These are phyloP conservation scores for Elongisporangium senticosum DNA, from an alignment of 352 stramenopile genomes.

Conservation along the genomic window DNA sequence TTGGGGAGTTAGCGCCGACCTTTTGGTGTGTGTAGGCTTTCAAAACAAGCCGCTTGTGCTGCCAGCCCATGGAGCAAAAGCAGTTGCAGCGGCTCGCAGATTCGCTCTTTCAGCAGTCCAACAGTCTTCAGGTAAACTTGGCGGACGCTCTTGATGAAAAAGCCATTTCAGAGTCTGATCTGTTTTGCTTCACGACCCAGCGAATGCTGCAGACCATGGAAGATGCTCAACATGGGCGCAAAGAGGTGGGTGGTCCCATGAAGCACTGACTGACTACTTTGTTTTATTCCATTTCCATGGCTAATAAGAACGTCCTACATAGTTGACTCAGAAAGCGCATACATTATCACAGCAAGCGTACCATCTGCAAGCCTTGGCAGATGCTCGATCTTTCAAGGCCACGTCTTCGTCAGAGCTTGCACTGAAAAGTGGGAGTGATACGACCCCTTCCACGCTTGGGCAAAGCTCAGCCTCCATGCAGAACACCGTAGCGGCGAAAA, in stretches of 20 bases:
- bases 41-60: constrained; percentile 2
- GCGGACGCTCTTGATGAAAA: background rate
- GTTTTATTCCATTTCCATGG: background rate
- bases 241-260: background rate
- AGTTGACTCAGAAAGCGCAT: constrained; percentile 5
- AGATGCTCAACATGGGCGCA: background rate
- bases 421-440: background rate
- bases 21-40: background rate
- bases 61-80: background rate
- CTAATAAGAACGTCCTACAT: background rate
- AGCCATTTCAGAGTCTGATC: background rate
- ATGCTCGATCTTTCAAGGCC: constrained; percentile 6
- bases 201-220: background rate
- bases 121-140: background rate
- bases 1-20: too few species aligned
- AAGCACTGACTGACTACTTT: background rate
- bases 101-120: background rate
- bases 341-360: constrained; percentile 49
- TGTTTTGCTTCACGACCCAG: background rate
- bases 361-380: constrained; percentile 34
- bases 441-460: background rate
- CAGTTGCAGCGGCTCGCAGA: background rate
- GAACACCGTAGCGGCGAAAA: constrained; percentile 14
- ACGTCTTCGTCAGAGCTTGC: background rate
- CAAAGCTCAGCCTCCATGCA: background rate